Conservation (phyloP, 768 basidiomycete genomes). For the Boletus rufocinnamomeus region DNA sequence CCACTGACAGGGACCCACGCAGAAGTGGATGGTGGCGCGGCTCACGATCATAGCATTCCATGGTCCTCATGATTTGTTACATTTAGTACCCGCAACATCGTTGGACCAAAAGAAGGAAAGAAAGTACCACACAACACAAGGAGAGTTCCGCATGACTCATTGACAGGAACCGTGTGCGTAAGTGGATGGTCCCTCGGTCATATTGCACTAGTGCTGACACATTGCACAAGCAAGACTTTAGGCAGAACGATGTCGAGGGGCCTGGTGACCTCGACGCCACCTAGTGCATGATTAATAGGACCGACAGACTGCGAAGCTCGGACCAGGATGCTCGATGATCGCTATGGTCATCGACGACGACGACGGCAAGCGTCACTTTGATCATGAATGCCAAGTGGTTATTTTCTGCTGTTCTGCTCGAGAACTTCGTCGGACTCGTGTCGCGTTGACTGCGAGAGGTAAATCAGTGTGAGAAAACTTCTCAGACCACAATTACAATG, state of each 20-base stretch:
- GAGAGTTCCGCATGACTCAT: too few relatives aligned
- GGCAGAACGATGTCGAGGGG: background rate
- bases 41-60: background rate
- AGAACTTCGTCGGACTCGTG: background rate
- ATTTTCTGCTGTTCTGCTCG: background rate
- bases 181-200: background rate
- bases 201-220: background rate
- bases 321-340: background rate
- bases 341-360: background rate
- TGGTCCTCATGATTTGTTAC: background rate
- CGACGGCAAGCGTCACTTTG: background rate
- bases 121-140: background rate
- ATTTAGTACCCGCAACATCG: background rate
- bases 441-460: background rate
- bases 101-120: background rate
- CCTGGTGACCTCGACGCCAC: background rate
- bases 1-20: too few relatives aligned
- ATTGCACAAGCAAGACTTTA: background rate
- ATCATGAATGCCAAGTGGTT: background rate
- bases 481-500: background rate
- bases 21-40: too few relatives aligned
- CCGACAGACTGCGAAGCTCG: background rate
- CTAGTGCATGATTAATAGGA: background rate
- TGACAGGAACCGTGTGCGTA: background rate
- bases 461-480: background rate